These are phyloP conservation scores for Phalaenopsis hybrid DNA, from an alignment of 116 monocot genomes.

Conservation along the genomic window DNA sequence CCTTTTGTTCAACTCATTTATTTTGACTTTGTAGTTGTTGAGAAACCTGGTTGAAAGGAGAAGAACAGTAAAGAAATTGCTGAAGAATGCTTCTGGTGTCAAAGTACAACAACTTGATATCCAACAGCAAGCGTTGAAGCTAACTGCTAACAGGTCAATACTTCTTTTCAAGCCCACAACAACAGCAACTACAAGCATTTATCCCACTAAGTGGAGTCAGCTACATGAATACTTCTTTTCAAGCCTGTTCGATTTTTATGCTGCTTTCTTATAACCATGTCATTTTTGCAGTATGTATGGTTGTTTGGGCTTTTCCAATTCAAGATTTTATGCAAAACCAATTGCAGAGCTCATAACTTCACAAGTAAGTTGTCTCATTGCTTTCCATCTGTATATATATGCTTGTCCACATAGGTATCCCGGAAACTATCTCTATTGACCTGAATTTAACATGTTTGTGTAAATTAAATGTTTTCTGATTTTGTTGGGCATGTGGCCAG, in stretches of 20 bases:
- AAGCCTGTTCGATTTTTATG: not conserved
- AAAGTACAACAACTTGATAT: conserved; percentile 91
- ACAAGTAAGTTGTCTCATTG: conserved; percentile 43
- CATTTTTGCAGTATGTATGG: conserved; percentile 84
- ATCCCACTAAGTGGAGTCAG: too few relatives aligned
- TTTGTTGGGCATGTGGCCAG: not conserved
- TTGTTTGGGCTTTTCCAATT: conserved; percentile 89
- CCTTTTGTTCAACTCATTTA: not conserved
- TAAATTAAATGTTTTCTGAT: not conserved
- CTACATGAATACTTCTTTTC: not conserved
- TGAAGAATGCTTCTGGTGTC: conserved; percentile 78
- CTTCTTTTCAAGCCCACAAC: not conserved
- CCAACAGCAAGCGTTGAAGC: conserved; percentile 89
- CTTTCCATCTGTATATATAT: not conserved
- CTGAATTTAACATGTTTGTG: not conserved
- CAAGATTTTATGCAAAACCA: conserved; percentile 96
- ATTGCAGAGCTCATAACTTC: conserved; percentile 95
- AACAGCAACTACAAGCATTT: too few relatives aligned
- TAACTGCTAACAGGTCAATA: conserved; percentile 88
- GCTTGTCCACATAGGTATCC: not conserved
- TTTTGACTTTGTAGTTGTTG: conserved; percentile 46
- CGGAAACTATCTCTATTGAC: not conserved
- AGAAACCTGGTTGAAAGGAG: conserved; percentile 79
- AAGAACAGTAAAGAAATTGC: conserved; percentile 75
- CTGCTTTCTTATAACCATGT: conserved; percentile 6